Evolutionary conservation across 225 moss, liverwort and hornwort genomes (phyloP).

Genomic region (Bryum argenteum): DNA sequence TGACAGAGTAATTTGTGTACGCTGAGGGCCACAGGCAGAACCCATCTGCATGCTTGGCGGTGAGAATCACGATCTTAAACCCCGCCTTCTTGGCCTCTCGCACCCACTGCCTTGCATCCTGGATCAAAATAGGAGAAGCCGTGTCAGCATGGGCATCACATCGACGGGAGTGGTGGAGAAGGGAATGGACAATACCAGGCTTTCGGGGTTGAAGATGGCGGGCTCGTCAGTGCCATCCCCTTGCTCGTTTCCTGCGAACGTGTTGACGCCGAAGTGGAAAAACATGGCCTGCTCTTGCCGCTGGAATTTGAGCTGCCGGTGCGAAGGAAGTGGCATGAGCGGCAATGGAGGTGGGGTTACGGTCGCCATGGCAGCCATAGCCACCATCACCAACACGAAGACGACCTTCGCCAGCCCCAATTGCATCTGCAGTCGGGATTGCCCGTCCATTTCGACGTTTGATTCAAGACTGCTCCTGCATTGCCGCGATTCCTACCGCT

Average conservation of each 20-base stretch:
- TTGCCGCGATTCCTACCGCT: not conserved
- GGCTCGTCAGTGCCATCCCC: conserved; percentile 78
- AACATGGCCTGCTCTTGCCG: conserved; percentile 74
- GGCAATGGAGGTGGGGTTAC: conserved; percentile 46
- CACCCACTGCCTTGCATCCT: conserved; percentile 85
- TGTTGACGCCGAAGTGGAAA: conserved; percentile 92
- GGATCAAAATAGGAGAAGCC: conserved; percentile 6
- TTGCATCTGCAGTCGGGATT: not conserved
- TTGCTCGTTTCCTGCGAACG: conserved; percentile 74
- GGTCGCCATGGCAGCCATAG: conserved; percentile 28
- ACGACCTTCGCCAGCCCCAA: conserved; percentile 4
- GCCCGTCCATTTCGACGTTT: conserved; percentile 22
- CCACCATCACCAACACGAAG: conserved; percentile 21
- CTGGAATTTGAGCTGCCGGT: conserved; percentile 76
- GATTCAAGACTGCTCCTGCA: conserved; percentile 12
- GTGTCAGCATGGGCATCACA: not conserved
- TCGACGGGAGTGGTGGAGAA: not conserved
- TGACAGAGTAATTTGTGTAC: conserved; percentile 80
- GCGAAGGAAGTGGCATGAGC: conserved; percentile 68
- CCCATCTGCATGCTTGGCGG: conserved; percentile 93
- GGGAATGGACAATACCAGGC: conserved; percentile 44
- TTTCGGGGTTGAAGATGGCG: conserved; percentile 58
- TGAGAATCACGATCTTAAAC: conserved; percentile 72
- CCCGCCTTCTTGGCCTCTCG: conserved; percentile 71
- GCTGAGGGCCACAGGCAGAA: conserved; percentile 91